Conservation (phyloP, 345 rosid species). For the Eucalyptus pauciflora region DNA sequence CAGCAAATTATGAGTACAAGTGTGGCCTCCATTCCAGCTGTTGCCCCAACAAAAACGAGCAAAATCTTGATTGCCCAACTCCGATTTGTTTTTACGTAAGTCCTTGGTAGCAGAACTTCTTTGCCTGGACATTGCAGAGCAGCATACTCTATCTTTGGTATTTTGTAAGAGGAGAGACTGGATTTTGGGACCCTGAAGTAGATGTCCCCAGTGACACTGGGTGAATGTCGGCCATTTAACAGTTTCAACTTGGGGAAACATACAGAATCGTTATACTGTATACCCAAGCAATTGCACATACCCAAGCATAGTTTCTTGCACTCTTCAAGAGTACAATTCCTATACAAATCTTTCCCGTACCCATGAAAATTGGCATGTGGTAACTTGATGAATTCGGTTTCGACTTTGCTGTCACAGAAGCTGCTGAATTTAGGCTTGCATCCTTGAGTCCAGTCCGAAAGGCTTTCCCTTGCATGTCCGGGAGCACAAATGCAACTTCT, state of each 20-base stretch:
- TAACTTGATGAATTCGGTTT: not conserved
- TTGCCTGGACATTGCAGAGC: not conserved
- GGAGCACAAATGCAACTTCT: not conserved
- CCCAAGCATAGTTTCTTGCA: not conserved
- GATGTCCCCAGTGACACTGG: not conserved
- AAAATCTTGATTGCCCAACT: not conserved
- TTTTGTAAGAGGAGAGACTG: not conserved
- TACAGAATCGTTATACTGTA: fast-evolving
- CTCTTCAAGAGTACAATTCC: too few species aligned
- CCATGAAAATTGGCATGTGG: not conserved
- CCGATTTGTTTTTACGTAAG: not conserved
- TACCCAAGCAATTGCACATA: not conserved
- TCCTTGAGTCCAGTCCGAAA: not conserved
- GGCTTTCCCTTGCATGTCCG: not conserved
- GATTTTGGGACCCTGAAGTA: not conserved
- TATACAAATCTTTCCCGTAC: not conserved
- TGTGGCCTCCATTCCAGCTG: not conserved
- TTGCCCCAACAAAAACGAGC: not conserved
- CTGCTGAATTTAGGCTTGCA: not conserved
- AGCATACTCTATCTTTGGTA: not conserved
- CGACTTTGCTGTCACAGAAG: not conserved
- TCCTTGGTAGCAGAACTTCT: not conserved
- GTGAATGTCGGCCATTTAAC: not conserved
- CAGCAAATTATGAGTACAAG: not conserved
- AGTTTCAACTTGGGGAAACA: not conserved